Base-by-base conservation (phyloP, 1,284 basidiomycete species). In the Cutaneotrichosporon spelunceum region DNA sequence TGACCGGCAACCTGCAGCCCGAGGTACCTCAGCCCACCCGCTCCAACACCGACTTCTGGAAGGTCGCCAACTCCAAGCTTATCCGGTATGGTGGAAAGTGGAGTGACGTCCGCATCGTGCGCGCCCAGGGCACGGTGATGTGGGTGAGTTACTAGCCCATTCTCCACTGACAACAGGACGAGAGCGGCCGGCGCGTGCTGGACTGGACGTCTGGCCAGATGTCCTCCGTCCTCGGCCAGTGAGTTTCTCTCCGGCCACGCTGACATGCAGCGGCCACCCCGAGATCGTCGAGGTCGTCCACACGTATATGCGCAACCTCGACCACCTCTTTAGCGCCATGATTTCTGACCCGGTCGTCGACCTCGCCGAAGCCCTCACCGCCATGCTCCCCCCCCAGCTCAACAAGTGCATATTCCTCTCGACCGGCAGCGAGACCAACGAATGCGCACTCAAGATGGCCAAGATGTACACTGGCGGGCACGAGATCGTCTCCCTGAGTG, bases 121-220 rank as follows among this genome's bases (percentile, higher is more conserved):
- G 60, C 27, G 68, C 70, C 36, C 53, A 66, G 52, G 70, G 68
- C 48, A 56, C 59, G 19, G 34, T 53, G 4, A 53, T 67, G 53
- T 62, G 47, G 30, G 62, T 65, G 53, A 59, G 61, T 63, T 19
- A 19, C 11, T 1, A 1, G 16, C 11, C 19, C 2, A 2, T 8
- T 29, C 16, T 30, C 0, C 4, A 26, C 56, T 61, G 44, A 56
- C 39, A 3, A 14, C 55, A 72, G 65, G 73, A 76, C 60, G 59
- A 62, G 30, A 61, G 67, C 23, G 73, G 70, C 14, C 63, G 64
- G 14, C 61, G 67, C 39, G 72, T 76, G 53, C 64, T 76, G 34
- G 74, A 76, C 64, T 76, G 65, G 56, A 76, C 74, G 4, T 69
- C 64, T 14, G 73, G 71, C 13, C 72, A 73, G 60, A 72, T 74